Percentiles rank a stretch among this genome's conserved stretches.
phyloP scores from a whole-genome alignment of 169 alveolate species.

The Perkinsus chesapeaki region DNA sequence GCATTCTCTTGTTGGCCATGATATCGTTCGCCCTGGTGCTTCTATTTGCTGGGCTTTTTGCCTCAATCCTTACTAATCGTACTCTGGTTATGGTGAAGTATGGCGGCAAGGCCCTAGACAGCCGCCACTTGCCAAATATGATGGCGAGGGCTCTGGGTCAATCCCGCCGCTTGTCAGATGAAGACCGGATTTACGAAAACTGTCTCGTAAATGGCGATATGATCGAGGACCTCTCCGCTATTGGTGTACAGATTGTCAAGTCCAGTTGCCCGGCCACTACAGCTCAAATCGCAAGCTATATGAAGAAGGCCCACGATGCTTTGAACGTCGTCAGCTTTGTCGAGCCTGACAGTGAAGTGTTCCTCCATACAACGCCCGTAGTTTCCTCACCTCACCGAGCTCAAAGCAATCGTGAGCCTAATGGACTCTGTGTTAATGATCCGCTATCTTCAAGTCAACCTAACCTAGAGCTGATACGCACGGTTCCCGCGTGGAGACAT shows the following conservation, averaged over 20 bases:
- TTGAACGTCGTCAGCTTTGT: not conserved
- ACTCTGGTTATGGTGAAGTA: not conserved
- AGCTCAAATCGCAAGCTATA: not conserved
- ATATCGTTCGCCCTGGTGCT: no score
- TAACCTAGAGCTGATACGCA: conserved; percentile 9
- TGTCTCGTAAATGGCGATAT: no score
- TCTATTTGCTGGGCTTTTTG: no score
- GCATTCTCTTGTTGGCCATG: no score
- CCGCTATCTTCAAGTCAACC: conserved; percentile 22
- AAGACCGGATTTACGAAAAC: conserved; percentile 17
- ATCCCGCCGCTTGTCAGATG: conserved; percentile 29
- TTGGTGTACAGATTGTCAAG: no score
- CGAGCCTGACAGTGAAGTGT: not conserved
- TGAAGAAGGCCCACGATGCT: not conserved
- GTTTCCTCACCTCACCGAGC: not conserved
- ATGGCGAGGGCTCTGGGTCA: conserved; percentile 31
- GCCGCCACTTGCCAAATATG: not conserved
- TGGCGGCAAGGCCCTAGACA: not conserved
- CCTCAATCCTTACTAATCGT: not conserved
- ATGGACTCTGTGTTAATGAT: conserved; percentile 22
- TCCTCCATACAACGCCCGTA: not conserved
- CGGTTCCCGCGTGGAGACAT: not conserved
- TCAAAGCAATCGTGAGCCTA: conserved; percentile 7
- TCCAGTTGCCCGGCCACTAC: not conserved
- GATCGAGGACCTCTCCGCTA: no score